phyloP scores from a whole-genome alignment of 129 eudicot species.

The Helichrysum umbraculigerum region DNA sequence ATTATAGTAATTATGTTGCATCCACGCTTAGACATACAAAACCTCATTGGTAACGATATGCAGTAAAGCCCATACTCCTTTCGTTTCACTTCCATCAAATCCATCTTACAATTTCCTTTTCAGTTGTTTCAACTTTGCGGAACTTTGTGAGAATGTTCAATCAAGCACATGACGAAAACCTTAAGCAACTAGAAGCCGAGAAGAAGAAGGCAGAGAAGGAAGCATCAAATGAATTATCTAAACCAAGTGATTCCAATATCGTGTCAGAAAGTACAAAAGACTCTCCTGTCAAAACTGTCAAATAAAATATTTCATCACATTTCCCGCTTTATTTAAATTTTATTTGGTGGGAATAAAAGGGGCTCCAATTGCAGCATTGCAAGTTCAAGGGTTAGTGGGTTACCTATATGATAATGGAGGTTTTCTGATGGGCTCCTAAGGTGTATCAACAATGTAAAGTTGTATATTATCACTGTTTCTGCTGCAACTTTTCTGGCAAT shows the following conservation, averaged over 20 bases:
- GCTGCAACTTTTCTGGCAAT: slow-evolving; percentile 20
- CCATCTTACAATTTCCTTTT: slow-evolving; percentile 1
- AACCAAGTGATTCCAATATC: slow-evolving; percentile 35
- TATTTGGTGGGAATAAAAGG: slow-evolving; percentile 19
- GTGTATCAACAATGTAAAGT: slow-evolving; percentile 28
- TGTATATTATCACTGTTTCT: slow-evolving; percentile 18
- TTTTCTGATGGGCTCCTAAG: not conserved
- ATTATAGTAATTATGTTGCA: not conserved
- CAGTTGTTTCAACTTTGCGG: slow-evolving; percentile 71
- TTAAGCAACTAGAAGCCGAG: slow-evolving; percentile 72
- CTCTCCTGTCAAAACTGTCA: slow-evolving; percentile 33
- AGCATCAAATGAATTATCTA: slow-evolving; percentile 44
- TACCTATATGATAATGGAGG: slow-evolving; percentile 12
- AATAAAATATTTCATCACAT: slow-evolving; percentile 20
- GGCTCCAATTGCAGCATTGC: slow-evolving; percentile 9
- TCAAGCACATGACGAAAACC: slow-evolving; percentile 71
- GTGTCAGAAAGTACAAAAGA: slow-evolving; percentile 29
- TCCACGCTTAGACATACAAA: not conserved
- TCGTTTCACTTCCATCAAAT: not conserved
- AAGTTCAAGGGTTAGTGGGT: not conserved
- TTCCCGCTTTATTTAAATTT: not conserved
- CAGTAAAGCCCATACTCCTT: not conserved
- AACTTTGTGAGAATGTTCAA: slow-evolving; percentile 76
- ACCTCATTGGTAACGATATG: not conserved
- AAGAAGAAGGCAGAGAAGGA: slow-evolving; percentile 50